phyloP scores from a whole-genome alignment of 73 alveolate species.

The Effrenium voratum region DNA sequence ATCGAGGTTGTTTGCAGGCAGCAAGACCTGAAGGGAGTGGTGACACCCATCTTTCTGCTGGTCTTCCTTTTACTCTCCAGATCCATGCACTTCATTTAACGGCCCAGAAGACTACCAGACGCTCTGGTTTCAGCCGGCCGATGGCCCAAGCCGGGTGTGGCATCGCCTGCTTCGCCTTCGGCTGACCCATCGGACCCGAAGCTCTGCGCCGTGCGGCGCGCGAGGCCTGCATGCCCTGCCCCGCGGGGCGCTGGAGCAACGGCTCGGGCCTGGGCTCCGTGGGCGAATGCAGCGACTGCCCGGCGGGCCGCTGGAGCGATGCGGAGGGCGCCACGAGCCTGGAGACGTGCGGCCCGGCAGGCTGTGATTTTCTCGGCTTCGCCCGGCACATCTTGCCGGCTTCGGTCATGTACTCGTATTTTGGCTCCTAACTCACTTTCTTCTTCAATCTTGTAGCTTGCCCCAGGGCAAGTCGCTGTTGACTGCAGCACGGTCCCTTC shows the following conservation, averaged over 20 bases:
- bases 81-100: neutral
- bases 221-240: conserved; percentile 67
- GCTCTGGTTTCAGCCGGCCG: neutral
- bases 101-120: neutral
- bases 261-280: conserved; percentile 2
- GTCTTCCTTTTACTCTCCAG: neutral
- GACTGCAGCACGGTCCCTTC: too few species aligned
- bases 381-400: too few species aligned
- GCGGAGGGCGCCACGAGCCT: conserved; percentile 45
- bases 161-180: neutral
- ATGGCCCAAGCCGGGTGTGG: too few species aligned
- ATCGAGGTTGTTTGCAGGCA: too few species aligned
- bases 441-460: too few species aligned
- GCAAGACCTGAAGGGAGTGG: too few species aligned
- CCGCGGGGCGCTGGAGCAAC: conserved; percentile 74
- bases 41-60: too few species aligned
- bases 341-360: conserved; percentile 14
- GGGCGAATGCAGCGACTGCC: conserved; percentile 66
- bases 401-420: too few species aligned
- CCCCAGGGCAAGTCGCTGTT: too few species aligned
- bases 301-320: conserved; percentile 70
- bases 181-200: neutral
- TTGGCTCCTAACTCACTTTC: too few species aligned
- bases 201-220: neutral
- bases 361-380: too few species aligned